Evolutionary conservation across 257 asterid genomes (phyloP).

Genomic region (Nemophila menziesii): DNA sequence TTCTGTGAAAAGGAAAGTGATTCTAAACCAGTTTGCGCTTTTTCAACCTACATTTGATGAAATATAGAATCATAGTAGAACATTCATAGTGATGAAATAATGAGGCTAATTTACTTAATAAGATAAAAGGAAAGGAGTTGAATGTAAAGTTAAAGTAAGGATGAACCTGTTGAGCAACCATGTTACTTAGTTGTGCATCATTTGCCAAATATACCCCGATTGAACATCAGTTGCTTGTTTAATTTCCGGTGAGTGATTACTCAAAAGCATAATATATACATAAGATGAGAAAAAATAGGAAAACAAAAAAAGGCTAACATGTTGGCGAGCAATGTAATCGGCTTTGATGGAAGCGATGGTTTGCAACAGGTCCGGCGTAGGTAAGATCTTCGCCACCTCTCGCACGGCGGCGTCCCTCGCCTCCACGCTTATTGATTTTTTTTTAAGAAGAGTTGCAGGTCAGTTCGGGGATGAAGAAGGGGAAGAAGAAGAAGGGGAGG

Average conservation of each 20-base stretch:
- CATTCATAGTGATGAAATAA: background rate
- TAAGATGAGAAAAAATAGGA: background rate
- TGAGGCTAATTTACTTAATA: background rate
- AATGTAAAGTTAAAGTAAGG: constrained; percentile 1
- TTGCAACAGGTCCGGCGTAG: constrained; percentile 83
- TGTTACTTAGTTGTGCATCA: constrained; percentile 98
- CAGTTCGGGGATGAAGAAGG: no score
- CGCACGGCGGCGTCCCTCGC: constrained; percentile 96
- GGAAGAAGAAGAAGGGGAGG: no score
- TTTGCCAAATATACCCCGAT: no score
- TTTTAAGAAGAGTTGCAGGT: no score
- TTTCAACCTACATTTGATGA: constrained; percentile 60
- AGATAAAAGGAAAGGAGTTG: background rate
- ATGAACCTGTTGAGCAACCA: constrained; percentile 93
- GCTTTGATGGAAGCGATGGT: constrained; percentile 85
- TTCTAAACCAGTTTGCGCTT: constrained; percentile 90
- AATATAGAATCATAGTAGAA: no score
- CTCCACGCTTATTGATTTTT: constrained; percentile 81
- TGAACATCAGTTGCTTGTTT: no score
- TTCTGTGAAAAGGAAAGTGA: constrained; percentile 69
- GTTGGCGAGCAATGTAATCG: constrained; percentile 92
- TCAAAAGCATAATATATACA: constrained; percentile 6
- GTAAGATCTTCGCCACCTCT: constrained; percentile 89
- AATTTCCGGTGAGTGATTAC: no score
- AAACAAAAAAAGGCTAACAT: constrained; percentile 30